Evolutionary conservation across 108 stramenopile genomes (phyloP), one percentile per base, ranked within the genome.

Genomic region (Asterionellopsis glacialis): DNA sequence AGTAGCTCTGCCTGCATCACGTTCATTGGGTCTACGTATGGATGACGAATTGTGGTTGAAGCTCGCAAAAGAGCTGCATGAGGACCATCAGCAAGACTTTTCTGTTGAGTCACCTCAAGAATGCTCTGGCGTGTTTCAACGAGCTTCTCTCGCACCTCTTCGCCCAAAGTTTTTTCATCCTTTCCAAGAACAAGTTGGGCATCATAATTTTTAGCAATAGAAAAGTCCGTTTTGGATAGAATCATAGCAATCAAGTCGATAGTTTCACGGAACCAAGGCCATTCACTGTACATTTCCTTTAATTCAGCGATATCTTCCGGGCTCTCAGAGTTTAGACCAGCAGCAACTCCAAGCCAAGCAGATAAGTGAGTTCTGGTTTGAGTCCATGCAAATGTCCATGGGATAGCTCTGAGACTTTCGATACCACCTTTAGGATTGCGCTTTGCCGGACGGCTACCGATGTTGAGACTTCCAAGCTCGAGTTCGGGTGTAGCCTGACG

Each of bases 361-460:
- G 95, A 91, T 26, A 98, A 70, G 61, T 96, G 84, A 57, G 90
- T 78, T 27, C 97, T 69, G 18, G 97, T 97, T 69, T 98, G 97
- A 1, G 95, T 90, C 97, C 97, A 98, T 9, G 97, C 94, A 69
- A 98, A 97, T 0, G 91, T 97, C 97, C 97, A 98, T 26, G 97
- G 97, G 45, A 98, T 98, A 0, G 97, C 97, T 33, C 97, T 70
- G 1, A 98, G 83, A 62, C 84, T 85, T 56, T 98, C 97, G 18
- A 98, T 94, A 22, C 97, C 97, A 4, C 97, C 97, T 65, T 82
- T 94, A 0, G 93, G 93, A 59, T 96, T 95, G 18, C 97, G 85
- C 74, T 98, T 98, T 10, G 94, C 80, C 12, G 97, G 97, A 22
- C 97, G 76, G 51, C 88, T 91, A 0, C 97, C 97, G 65, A 98